Base-by-base conservation (phyloP, 164 flowering plant species). In the Nymphaea colorata region DNA sequence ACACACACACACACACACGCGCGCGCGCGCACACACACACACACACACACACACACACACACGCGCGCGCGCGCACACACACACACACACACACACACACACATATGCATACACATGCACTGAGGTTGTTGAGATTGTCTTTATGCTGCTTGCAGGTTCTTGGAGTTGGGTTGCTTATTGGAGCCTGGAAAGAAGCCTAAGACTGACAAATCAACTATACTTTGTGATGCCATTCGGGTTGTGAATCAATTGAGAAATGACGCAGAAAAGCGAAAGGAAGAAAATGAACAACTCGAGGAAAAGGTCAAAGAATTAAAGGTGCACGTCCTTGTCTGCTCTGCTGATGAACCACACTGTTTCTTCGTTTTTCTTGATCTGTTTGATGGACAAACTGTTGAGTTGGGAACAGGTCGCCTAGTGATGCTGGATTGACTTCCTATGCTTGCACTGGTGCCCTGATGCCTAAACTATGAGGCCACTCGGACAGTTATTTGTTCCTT, bases 161-260 rank as follows among this genome's bases (percentile, higher is more conserved):
- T 88, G 77, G 98, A 93, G 72, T 78, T 93, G 75, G 91, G 81
- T 63, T 75, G 93, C 41, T 74, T 91, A 44, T 74, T 93, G 72
- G 96, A 91, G 70, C 98, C 96, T 73, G 97, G 91, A 74, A 85
- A 86, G 77, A 87, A 87, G 67, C 91, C 93, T 16, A 91, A 91
- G 74, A 81, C 87, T 42, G 96, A 93, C 80, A 93, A 93, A 80
- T 73, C 89, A 68, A 91, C 90, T 44, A 84, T 93, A 59, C 73
- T 93, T 81, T 70, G 81, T 80, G 98, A 93, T 79, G 97, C 97
- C 68, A 85, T 84, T 68, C 86, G 91, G 53, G 79, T 89, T 87
- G 90, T 93, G 68, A 81, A 83, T 70, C 97, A 91, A 72, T 76
- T 90, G 62, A 78, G 91, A 4, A 74, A 79, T 71, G 96, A 94